Evolutionary conservation across 1,139 yeast genomes (phyloP).

Genomic region (Dujonia santamariae): DNA sequence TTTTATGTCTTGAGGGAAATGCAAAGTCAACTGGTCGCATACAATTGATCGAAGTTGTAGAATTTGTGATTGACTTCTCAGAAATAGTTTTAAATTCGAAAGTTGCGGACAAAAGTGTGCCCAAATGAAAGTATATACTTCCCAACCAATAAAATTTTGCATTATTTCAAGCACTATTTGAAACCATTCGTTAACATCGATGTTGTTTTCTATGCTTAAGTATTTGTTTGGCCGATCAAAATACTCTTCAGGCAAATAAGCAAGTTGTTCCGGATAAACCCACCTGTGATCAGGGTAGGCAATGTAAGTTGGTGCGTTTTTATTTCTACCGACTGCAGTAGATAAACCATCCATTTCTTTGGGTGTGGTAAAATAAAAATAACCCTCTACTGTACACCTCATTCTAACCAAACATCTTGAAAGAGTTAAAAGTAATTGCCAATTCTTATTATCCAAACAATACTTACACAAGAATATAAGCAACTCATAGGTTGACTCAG

Average conservation of each 20-base stretch:
- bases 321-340: slow-evolving; percentile 53
- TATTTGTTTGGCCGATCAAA: slow-evolving; percentile 31
- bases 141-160: slow-evolving; percentile 65
- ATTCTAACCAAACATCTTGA: slow-evolving; percentile 56
- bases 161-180: slow-evolving; percentile 47
- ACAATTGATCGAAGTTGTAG: slow-evolving; percentile 44
- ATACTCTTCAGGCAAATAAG: slow-evolving; percentile 44
- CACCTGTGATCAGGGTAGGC: slow-evolving; percentile 34
- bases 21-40: slow-evolving; percentile 59
- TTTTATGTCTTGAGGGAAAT: slow-evolving; percentile 42
- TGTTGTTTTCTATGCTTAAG: too few relatives aligned
- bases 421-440: slow-evolving; percentile 42
- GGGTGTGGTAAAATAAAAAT: slow-evolving; percentile 52
- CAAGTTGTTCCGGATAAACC: slow-evolving; percentile 59
- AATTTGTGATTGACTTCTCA: slow-evolving; percentile 42
- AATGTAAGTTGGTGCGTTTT: slow-evolving; percentile 20
- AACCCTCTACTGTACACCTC: slow-evolving; percentile 47
- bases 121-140: slow-evolving; percentile 62
- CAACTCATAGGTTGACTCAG: slow-evolving; percentile 26
- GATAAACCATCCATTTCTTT: slow-evolving; percentile 67
- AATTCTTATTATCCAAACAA: slow-evolving; percentile 24
- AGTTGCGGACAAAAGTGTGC: slow-evolving; percentile 74
- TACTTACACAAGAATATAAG: slow-evolving; percentile 18
- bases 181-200: slow-evolving; percentile 55
- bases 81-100: slow-evolving; percentile 57